These are phyloP conservation scores for Chaetomiaceae sp. DNA, from an alignment of 2,329 filamentous ascomycete genomes.

Conservation along the genomic window DNA sequence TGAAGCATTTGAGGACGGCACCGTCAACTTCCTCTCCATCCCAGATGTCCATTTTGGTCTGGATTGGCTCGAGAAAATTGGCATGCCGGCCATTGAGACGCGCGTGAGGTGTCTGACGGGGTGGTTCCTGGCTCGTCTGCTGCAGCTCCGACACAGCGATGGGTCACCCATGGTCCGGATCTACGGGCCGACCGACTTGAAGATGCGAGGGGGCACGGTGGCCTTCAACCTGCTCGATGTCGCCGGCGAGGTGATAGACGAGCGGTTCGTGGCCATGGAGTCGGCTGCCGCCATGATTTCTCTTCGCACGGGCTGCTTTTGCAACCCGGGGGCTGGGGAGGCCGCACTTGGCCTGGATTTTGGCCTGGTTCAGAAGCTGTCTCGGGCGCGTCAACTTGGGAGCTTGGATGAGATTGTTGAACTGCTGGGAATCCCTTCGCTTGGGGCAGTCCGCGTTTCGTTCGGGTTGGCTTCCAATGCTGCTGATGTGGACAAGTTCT, in stretches of 20 bases:
- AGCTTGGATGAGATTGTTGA: slow-evolving; percentile 25
- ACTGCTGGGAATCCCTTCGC: slow-evolving; percentile 23
- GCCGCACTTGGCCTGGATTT: slow-evolving; percentile 30
- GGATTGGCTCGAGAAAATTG: slow-evolving; percentile 32
- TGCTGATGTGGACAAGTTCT: slow-evolving; percentile 34
- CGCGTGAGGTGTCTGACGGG: slow-evolving; percentile 36
- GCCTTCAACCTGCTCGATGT: slow-evolving; percentile 37
- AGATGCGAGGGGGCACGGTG: slow-evolving; percentile 34
- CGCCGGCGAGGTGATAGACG: slow-evolving; percentile 32
- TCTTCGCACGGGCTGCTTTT: slow-evolving; percentile 39
- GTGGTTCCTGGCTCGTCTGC: slow-evolving; percentile 33
- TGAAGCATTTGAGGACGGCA: slow-evolving; percentile 38
- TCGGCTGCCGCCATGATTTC: slow-evolving; percentile 34
- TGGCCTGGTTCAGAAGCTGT: slow-evolving; percentile 16
- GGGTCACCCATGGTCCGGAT: slow-evolving; percentile 32
- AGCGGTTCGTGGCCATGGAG: slow-evolving; percentile 32
- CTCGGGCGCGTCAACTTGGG: neutral
- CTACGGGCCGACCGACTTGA: slow-evolving; percentile 33
- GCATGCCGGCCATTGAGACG: slow-evolving; percentile 28
- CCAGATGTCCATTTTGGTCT: slow-evolving; percentile 36
- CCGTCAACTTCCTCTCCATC: slow-evolving; percentile 37
- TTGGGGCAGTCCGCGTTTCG: slow-evolving; percentile 36
- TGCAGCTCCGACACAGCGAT: slow-evolving; percentile 30
- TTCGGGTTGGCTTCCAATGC: slow-evolving; percentile 36
- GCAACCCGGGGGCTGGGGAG: slow-evolving; percentile 39